Percentiles rank a stretch among this genome's conserved stretches.
Evolutionary conservation across 163 green algal genomes (phyloP).

Genomic region (Dunaliella salina): DNA sequence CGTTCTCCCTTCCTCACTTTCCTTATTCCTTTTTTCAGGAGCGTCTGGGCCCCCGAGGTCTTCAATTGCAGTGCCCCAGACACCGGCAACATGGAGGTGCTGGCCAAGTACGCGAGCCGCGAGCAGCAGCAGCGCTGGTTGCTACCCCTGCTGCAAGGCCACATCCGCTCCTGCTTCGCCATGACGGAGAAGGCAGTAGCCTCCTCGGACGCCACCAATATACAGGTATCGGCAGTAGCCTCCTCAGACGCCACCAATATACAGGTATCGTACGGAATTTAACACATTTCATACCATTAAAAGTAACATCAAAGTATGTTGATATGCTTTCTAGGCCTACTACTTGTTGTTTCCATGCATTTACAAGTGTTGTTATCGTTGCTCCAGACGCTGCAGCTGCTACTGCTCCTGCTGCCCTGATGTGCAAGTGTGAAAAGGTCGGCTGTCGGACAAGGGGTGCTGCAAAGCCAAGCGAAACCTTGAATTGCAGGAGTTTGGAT

Average conservation of each 20-base stretch:
- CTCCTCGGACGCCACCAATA: conserved; percentile 94
- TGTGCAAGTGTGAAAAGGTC: no score
- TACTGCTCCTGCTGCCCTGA: no score
- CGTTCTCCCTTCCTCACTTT: background rate
- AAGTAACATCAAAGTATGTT: no score
- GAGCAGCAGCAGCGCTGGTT: conserved; percentile 88
- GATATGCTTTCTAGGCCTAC: no score
- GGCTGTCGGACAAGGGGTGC: no score
- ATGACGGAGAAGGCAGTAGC: conserved; percentile 98
- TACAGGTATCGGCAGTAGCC: conserved; percentile 77
- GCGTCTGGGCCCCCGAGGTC: conserved; percentile 76
- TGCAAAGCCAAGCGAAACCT: no score
- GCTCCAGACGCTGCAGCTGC: no score
- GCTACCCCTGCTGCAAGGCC: conserved; percentile 83
- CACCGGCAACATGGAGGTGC: conserved; percentile 80
- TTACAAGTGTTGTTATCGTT: no score
- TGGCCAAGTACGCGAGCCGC: conserved; percentile 76
- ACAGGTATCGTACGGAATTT: conserved; percentile 29
- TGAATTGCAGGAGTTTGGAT: no score
- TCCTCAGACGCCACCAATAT: conserved; percentile 97
- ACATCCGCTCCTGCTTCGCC: conserved; percentile 91
- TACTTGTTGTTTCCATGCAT: no score
- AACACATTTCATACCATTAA: no score
- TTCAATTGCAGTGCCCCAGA: conserved; percentile 99
- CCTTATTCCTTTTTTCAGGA: conserved; percentile 11